Percentiles rank a stretch among this genome's conserved stretches.
Evolutionary conservation across 2,329 filamentous ascomycete genomes (phyloP).

Genomic region (Pyricularia sp.): DNA sequence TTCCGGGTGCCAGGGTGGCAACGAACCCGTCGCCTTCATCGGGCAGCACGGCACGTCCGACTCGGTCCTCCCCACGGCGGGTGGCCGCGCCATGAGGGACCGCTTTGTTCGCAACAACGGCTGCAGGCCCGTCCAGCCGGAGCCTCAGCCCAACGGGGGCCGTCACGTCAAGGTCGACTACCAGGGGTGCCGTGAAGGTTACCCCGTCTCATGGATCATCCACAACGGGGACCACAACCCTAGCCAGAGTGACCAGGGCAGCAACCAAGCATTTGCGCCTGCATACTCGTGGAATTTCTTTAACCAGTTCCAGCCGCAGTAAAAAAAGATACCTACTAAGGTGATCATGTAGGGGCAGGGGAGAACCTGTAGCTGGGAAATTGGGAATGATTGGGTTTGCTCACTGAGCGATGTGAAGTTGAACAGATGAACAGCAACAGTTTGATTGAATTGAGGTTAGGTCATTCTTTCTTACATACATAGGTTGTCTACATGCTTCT

Average conservation of each 20-base stretch:
- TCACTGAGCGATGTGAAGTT: neutral
- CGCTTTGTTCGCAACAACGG: conserved; percentile 12
- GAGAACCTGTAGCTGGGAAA: neutral
- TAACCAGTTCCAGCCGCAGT: conserved; percentile 3
- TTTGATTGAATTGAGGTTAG: neutral
- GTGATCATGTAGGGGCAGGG: neutral
- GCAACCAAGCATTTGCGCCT: conserved; percentile 10
- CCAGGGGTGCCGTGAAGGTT: conserved; percentile 10
- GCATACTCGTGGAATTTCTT: conserved; percentile 14
- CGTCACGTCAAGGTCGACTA: conserved; percentile 12
- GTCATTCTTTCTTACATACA: neutral
- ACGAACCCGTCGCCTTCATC: conserved; percentile 11
- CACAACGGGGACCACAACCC: conserved; percentile 15
- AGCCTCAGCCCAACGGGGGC: conserved; percentile 7
- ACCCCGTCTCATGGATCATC: conserved; percentile 14
- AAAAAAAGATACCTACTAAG: neutral
- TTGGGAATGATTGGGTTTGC: neutral
- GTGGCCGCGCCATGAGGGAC: conserved; percentile 11
- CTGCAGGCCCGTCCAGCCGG: conserved; percentile 7
- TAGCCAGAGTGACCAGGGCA: conserved; percentile 9
- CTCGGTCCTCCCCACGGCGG: conserved; percentile 9
- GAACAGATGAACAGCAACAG: neutral
- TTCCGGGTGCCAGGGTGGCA: conserved; percentile 6
- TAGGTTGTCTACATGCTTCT: neutral
- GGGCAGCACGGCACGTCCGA: conserved; percentile 12